Base-by-base conservation (phyloP, 805 yeast genomes). In the Starmerella khaoyaiensis region DNA sequence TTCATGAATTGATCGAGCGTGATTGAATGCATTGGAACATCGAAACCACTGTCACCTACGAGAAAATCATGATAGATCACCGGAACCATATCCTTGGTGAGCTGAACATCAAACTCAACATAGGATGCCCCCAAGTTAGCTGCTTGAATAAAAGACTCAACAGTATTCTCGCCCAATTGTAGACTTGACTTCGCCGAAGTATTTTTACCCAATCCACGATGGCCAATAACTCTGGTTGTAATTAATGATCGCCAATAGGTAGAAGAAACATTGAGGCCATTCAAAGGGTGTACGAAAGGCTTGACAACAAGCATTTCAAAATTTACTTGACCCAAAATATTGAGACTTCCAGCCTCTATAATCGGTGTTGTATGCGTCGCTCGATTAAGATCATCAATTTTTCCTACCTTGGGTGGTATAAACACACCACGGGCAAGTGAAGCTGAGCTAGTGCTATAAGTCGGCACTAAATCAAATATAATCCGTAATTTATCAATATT, bases 111-210 rank as follows among this genome's bases (percentile, higher is more conserved):
- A 56, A 87, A 87, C 59, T 87, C 97, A 36, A 87, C 96, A 53
- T 87, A 87, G 2, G 93, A 78, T 1, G 97, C 97, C 28, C 97
- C 97, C 47, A 87, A 63, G 2, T 93, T 83, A 0, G 96, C 94
- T 0, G 97, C 97, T 10, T 94, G 93, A 54, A 87, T 79, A 51
- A 87, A 87, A 0, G 94, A 80, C 51, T 87, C 95, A 16, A 87
- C 79, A 0, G 97, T 87, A 56, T 87, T 87, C 53, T 87, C 97
- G 28, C 97, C 97, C 42, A 87, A 67, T 58, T 87, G 97, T 52
- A 87, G 67, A 3, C 94, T 79, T 44, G 72, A 76, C 32, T 76
- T 68, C 29, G 69, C 68, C 40, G 74, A 68, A 35, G 71, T 68
- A 59, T 87, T 87, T 63, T 84, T 86, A 48, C 97, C 97, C 46